Evolutionary conservation across 306 rosid species (phyloP).

Genomic region (Dicorynia guianensis): DNA sequence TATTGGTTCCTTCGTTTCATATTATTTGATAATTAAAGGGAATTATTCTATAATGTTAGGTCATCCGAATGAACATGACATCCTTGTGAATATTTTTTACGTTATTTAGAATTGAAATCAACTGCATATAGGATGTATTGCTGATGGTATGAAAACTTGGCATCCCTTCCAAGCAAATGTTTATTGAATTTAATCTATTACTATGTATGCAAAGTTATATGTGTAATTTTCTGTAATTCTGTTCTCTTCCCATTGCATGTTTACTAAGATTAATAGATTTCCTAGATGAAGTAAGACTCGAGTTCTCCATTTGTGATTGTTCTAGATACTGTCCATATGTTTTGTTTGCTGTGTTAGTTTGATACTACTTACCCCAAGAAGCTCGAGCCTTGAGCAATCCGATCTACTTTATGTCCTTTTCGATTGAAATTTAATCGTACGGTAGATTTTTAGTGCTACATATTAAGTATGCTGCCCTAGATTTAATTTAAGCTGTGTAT

Average conservation of each 20-base stretch:
- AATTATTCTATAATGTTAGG: no score
- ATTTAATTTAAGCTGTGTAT: no score
- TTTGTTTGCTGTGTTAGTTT: not conserved
- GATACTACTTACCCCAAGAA: not conserved
- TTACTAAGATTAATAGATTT: not conserved
- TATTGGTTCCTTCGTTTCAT: not conserved
- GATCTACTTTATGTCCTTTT: not conserved
- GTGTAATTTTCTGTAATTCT: no score
- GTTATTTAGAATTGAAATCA: no score
- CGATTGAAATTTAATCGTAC: no score
- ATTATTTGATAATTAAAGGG: not conserved
- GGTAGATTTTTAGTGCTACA: no score
- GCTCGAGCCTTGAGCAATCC: constrained; percentile 1
- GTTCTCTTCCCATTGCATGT: not conserved
- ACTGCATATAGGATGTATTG: no score
- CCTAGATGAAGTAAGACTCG: not conserved
- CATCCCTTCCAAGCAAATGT: not conserved
- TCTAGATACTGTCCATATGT: not conserved
- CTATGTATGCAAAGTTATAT: no score
- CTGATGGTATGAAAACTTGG: not conserved
- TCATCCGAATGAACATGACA: no score
- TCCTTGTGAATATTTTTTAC: no score
- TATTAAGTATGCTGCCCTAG: no score
- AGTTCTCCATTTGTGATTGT: not conserved
- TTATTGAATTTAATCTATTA: not conserved